A percentile compares a stretch with the other conserved stretches of the same genome.
Conservation (phyloP, 192 early-diverging fungal genomes). For the Podila minutissima region DNA sequence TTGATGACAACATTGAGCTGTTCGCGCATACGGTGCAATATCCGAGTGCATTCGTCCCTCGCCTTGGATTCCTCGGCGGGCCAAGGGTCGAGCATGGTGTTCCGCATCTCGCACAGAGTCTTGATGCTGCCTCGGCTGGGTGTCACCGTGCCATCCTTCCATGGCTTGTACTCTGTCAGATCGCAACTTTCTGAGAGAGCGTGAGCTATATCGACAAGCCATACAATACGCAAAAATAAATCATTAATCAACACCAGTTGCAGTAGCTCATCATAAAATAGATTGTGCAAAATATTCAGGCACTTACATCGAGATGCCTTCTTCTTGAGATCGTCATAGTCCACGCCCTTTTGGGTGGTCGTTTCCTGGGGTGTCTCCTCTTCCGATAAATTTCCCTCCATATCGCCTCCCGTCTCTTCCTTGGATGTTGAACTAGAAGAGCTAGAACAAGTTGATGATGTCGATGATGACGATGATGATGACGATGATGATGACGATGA, state of each 20-base stretch:
- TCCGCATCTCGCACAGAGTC: slow-evolving; percentile 14
- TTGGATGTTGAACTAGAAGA: background rate
- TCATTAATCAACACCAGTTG: no score
- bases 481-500: background rate
- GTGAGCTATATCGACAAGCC: slow-evolving; percentile 12
- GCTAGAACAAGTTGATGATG: background rate
- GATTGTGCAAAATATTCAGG: no score
- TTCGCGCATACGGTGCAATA: slow-evolving; percentile 51
- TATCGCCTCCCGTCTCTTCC: background rate
- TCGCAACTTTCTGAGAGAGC: slow-evolving; percentile 35
- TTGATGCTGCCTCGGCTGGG: slow-evolving; percentile 27
- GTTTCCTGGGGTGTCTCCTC: no score
- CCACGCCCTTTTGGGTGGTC: no score
- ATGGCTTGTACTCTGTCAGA: slow-evolving; percentile 46
- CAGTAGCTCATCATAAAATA: no score
- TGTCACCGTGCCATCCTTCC: slow-evolving; percentile 39
- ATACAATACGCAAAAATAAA: no score
- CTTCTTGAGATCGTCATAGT: no score
- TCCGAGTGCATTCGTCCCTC: slow-evolving; percentile 33
- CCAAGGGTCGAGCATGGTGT: slow-evolving; percentile 45
- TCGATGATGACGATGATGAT: background rate
- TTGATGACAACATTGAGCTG: slow-evolving; percentile 51
- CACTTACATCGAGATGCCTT: no score
- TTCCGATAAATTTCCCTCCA: background rate
- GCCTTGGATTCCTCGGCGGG: slow-evolving; percentile 31